Percentiles rank a stretch among this genome's conserved stretches.
Conservation (phyloP, 2,329 filamentous ascomycete species). For the Endoconidiophora laricicola region DNA sequence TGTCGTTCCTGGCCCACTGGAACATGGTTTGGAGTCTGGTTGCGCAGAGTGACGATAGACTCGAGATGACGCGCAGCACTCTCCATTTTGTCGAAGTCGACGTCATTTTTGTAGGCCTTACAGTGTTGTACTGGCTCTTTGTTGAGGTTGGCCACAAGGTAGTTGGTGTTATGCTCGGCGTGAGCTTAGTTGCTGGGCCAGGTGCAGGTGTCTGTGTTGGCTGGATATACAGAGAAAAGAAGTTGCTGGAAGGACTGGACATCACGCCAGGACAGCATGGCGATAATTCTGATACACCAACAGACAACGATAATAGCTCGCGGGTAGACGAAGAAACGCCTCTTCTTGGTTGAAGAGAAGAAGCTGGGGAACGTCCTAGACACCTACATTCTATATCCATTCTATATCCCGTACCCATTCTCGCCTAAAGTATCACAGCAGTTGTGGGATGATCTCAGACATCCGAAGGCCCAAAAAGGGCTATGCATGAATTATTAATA, state of each 20-base stretch:
- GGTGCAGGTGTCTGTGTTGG: slow-evolving; percentile 24
- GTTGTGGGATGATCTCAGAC: no score
- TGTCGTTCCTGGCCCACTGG: slow-evolving; percentile 27
- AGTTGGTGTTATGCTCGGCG: slow-evolving; percentile 20
- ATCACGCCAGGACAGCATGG: not conserved
- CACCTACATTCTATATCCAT: not conserved
- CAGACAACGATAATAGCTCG: not conserved
- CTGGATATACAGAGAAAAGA: slow-evolving; percentile 24
- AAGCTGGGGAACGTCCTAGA: no score
- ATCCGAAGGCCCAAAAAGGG: no score
- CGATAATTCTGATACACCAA: not conserved
- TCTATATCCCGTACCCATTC: not conserved
- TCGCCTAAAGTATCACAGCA: not conserved
- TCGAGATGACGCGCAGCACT: slow-evolving; percentile 32
- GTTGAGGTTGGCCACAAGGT: slow-evolving; percentile 32
- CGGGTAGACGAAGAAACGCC: slow-evolving; percentile 21
- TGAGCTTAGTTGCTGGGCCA: slow-evolving; percentile 21
- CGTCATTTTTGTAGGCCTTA: slow-evolving; percentile 27
- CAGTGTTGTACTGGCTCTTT: slow-evolving; percentile 36
- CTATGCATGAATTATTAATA: no score
- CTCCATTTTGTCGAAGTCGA: slow-evolving; percentile 32
- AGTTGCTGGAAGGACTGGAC: slow-evolving; percentile 6
- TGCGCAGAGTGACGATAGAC: slow-evolving; percentile 27
- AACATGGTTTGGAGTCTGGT: slow-evolving; percentile 25
- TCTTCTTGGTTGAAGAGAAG: slow-evolving; percentile 17